Conservation (phyloP, 2,329 filamentous ascomycete species). For the Dothistroma pini region DNA sequence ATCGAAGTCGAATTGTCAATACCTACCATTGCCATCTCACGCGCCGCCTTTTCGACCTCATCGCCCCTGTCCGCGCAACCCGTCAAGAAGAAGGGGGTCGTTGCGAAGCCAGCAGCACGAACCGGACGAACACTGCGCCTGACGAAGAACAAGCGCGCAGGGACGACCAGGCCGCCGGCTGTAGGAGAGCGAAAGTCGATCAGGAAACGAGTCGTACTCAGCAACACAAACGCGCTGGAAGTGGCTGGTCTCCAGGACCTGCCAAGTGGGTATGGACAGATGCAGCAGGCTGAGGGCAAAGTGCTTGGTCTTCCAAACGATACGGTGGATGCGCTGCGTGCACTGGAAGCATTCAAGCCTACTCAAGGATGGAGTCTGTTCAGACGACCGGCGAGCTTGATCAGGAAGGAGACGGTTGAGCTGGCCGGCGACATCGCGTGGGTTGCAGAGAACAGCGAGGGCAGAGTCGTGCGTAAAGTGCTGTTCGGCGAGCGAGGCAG, state of each 20-base stretch:
- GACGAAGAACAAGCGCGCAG: conserved; percentile 30
- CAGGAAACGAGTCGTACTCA: conserved; percentile 84
- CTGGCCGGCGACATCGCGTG: conserved; percentile 51
- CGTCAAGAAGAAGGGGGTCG: conserved; percentile 31
- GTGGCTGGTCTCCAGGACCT: conserved; percentile 66
- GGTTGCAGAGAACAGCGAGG: conserved; percentile 38
- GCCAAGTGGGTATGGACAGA: conserved; percentile 24
- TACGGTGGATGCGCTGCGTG: conserved; percentile 74
- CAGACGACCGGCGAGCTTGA: conserved; percentile 70
- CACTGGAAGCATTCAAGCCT: conserved; percentile 85
- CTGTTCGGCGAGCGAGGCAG: conserved; percentile 68
- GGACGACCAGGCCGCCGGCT: conserved; percentile 28
- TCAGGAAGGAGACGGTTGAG: conserved; percentile 73
- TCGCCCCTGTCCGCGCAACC: conserved; percentile 24
- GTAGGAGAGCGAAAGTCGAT: conserved; percentile 81
- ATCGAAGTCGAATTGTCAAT: conserved; percentile 11
- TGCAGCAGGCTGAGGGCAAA: conserved; percentile 56
- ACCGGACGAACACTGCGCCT: conserved; percentile 29
- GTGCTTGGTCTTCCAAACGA: conserved; percentile 66
- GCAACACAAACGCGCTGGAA: conserved; percentile 86
- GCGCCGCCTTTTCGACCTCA: conserved; percentile 35
- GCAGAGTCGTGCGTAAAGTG: conserved; percentile 56
- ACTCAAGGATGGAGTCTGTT: conserved; percentile 88
- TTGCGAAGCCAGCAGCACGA: conserved; percentile 19
- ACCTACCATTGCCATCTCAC: conserved; percentile 9